Evolutionary conservation across 768 basidiomycete genomes (phyloP), one percentile per base, ranked within the genome.

Genomic region (Podaxis mareebaensis): DNA sequence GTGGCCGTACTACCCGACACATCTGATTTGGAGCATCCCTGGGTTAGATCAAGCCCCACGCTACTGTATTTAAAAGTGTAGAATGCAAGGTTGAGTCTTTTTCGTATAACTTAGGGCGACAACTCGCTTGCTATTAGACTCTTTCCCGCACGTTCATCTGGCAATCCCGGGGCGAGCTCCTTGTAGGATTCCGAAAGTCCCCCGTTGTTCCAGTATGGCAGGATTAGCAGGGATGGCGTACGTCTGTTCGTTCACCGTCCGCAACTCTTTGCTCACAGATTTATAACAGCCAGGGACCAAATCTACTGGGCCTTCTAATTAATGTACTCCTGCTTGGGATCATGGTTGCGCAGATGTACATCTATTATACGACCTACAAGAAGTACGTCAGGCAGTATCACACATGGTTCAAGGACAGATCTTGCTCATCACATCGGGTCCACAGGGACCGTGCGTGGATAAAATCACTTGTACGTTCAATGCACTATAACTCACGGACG

Each of bases 351-450:
- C 68, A 69, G 42, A 26, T 63, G 28, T 61, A 67, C 40, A 20
- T 67, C 6, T 69, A 69, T 40, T 64, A 61, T 54, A 65, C 64
- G n/a, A 62, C 55, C 17, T 65, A 69, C 55, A 61, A 66, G 49
- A 64, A 54, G 67, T 64, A 40, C 40, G 60, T 56, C 11, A 15
- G 8, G 13, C 40, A 42, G 4, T 42, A 15, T 17, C 13, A n/a
- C 4, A 15, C 17, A 13, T 17, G 20, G 20, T 17, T 8, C 48
- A n/a, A 6, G 22, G n/a, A 11, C 20, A 49, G 8, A 15, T 44
- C 2, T 20, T 15, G 42, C 42, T 15, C 42, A 13, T 49, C 48
- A n/a, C 22, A 49, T 1, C 22, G 20, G 17, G 48, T 24, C 20
- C 42, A 5, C 48, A 49, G 48, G 11, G 48, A 49, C 8, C 48